Evolutionary conservation across 1,284 basidiomycete species (phyloP).

Genomic region (Microbotryomycetes sp.): DNA sequence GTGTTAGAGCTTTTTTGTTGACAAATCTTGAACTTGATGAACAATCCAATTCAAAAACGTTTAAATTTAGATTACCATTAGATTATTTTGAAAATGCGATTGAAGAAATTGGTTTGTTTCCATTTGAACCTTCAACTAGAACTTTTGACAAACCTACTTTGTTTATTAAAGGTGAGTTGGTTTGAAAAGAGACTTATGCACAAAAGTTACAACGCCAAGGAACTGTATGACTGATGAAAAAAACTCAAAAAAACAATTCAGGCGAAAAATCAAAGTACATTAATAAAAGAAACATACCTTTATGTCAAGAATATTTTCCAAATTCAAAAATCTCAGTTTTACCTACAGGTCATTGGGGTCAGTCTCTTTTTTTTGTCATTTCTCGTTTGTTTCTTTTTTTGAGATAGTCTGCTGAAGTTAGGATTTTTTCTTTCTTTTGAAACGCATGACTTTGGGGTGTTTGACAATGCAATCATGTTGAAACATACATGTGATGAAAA

Average conservation of each 20-base stretch:
- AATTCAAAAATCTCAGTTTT: slow-evolving; percentile 46
- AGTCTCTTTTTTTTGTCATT: slow-evolving; percentile 10
- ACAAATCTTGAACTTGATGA: slow-evolving; percentile 62
- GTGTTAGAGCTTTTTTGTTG: slow-evolving; percentile 67
- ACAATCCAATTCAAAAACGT: slow-evolving; percentile 38
- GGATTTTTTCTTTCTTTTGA: too few relatives aligned
- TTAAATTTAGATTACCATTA: slow-evolving; percentile 66
- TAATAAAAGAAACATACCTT: slow-evolving; percentile 57
- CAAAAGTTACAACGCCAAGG: background rate
- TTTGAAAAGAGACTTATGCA: background rate
- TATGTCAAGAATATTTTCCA: slow-evolving; percentile 63
- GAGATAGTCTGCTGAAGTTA: background rate
- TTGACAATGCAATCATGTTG: too few relatives aligned
- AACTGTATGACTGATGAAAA: background rate
- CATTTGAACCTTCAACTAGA: slow-evolving; percentile 50
- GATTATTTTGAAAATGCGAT: slow-evolving; percentile 58
- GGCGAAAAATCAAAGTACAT: slow-evolving; percentile 64
- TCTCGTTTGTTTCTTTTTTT: background rate
- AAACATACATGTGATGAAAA: background rate
- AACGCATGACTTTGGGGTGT: too few relatives aligned
- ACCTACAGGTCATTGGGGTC: slow-evolving; percentile 46
- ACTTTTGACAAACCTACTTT: slow-evolving; percentile 59
- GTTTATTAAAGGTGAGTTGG: slow-evolving; percentile 63
- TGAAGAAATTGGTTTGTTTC: slow-evolving; percentile 65
- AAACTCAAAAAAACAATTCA: slow-evolving; percentile 4